phyloP scores from a whole-genome alignment of 2,329 filamentous ascomycete species.

The Exophiala viscosa region DNA sequence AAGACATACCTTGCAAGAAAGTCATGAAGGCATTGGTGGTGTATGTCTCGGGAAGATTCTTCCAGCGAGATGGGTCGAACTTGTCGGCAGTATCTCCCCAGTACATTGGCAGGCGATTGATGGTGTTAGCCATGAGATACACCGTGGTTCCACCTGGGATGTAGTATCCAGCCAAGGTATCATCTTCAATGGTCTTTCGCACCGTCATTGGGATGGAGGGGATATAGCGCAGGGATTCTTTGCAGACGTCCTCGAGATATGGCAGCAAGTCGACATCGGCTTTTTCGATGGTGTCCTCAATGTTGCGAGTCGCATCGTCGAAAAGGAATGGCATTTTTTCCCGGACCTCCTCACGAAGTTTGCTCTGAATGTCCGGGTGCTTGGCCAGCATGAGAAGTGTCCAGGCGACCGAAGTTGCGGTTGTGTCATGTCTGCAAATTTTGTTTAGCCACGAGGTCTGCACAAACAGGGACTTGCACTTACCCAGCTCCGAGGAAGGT shows the following conservation, averaged over 20 bases:
- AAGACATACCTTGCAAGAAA: slow-evolving; percentile 26
- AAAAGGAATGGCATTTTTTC: slow-evolving; percentile 40
- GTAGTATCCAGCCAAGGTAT: slow-evolving; percentile 39
- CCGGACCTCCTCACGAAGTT: slow-evolving; percentile 41
- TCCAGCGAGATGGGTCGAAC: slow-evolving; percentile 45
- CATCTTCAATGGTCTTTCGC: slow-evolving; percentile 40
- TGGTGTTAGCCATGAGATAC: slow-evolving; percentile 42
- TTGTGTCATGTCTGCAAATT: slow-evolving; percentile 33
- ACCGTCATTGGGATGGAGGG: slow-evolving; percentile 47
- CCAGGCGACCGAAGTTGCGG: slow-evolving; percentile 44
- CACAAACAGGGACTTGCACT: background rate
- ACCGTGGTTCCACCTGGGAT: slow-evolving; percentile 44
- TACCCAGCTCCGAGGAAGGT: slow-evolving; percentile 42
- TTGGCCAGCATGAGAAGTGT: slow-evolving; percentile 41
- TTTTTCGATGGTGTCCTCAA: slow-evolving; percentile 30
- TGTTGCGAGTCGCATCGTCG: slow-evolving; percentile 33
- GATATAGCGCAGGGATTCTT: slow-evolving; percentile 46
- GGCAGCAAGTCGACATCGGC: slow-evolving; percentile 42
- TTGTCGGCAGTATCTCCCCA: slow-evolving; percentile 41
- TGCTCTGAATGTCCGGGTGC: slow-evolving; percentile 38
- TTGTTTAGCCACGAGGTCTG: background rate
- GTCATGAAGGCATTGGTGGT: slow-evolving; percentile 37
- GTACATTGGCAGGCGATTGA: slow-evolving; percentile 40
- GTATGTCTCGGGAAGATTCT: slow-evolving; percentile 36
- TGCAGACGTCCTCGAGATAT: slow-evolving; percentile 47